Evolutionary conservation across 1,284 basidiomycete species (phyloP).

Genomic region (Cutaneotrichosporon sp.): DNA sequence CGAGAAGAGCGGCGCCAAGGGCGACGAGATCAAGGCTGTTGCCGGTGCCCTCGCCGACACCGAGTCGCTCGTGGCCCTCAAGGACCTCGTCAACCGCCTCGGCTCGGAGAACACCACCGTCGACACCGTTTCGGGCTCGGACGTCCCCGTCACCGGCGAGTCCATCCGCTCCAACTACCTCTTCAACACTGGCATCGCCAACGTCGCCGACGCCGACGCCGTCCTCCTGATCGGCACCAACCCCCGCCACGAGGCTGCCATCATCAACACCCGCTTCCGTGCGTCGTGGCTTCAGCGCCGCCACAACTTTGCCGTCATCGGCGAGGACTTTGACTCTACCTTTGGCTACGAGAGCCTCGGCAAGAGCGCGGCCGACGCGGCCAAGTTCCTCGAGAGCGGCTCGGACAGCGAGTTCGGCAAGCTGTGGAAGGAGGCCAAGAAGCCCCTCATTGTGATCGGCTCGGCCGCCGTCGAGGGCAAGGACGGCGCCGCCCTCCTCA

Average conservation of each 20-base stretch:
- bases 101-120: constrained; percentile 93
- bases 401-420: constrained; percentile 66
- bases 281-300: constrained; percentile 87
- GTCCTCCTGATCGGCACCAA: constrained; percentile 96
- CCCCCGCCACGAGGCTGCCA: constrained; percentile 95
- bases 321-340: constrained; percentile 86
- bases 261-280: constrained; percentile 94
- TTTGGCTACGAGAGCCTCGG: constrained; percentile 95
- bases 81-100: constrained; percentile 90
- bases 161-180: constrained; percentile 96
- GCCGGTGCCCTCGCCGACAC: constrained; percentile 93
- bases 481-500: constrained; percentile 79
- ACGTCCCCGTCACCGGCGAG: constrained; percentile 72
- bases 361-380: constrained; percentile 72
- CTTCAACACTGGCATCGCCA: constrained; percentile 93
- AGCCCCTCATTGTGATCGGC: constrained; percentile 91
- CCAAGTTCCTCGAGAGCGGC: constrained; percentile 76
- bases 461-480: constrained; percentile 83
- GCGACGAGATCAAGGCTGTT: constrained; percentile 95
- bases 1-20: constrained; percentile 74
- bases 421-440: constrained; percentile 88
- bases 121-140: constrained; percentile 71
- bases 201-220: constrained; percentile 87
- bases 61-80: constrained; percentile 88
- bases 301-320: constrained; percentile 85